A percentile compares a stretch with the other conserved stretches of the same genome.
phyloP scores from a whole-genome alignment of 1,284 basidiomycete genomes.

The Moniliella sp. region DNA sequence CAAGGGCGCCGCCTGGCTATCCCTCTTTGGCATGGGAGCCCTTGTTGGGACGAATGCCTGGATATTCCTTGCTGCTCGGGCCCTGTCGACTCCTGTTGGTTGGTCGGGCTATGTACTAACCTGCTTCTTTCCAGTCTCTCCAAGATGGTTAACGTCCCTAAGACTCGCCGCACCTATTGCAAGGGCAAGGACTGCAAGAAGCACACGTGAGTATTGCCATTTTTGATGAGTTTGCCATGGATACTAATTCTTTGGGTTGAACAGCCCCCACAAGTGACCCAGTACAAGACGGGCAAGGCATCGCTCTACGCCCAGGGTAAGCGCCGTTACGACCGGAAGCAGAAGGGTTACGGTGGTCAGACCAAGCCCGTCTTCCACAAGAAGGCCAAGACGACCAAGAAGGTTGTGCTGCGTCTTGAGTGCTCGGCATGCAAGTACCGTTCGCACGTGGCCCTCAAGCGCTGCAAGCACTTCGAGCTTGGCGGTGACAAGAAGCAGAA shows the following conservation, averaged over 20 bases:
- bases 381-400: conserved; percentile 77
- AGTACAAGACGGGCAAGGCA: conserved; percentile 36
- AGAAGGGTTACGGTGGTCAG: conserved; percentile 98
- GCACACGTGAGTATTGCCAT: no score
- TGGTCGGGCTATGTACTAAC: no score
- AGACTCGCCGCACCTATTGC: conserved; percentile 52
- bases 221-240: no score
- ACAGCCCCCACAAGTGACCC: conserved; percentile 34
- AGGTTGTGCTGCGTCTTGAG: conserved; percentile 89
- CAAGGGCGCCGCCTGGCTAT: no score
- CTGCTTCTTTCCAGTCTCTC: no score
- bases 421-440: conserved; percentile 95
- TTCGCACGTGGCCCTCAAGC: conserved; percentile 57
- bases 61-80: no score
- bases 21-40: no score
- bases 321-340: conserved; percentile 93
- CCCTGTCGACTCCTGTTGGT: no score
- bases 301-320: conserved; percentile 65
- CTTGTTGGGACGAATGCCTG: no score
- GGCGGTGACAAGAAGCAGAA: conserved; percentile 99
- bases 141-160: conserved; percentile 35
- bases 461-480: conserved; percentile 99
- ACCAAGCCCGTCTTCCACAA: conserved; percentile 99
- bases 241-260: no score
- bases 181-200: conserved; percentile 96